Percentiles rank a stretch among this genome's conserved stretches.
These are phyloP conservation scores for Neurospora sp. DNA, from an alignment of 495 filamentous ascomycete species.

Conservation along the genomic window DNA sequence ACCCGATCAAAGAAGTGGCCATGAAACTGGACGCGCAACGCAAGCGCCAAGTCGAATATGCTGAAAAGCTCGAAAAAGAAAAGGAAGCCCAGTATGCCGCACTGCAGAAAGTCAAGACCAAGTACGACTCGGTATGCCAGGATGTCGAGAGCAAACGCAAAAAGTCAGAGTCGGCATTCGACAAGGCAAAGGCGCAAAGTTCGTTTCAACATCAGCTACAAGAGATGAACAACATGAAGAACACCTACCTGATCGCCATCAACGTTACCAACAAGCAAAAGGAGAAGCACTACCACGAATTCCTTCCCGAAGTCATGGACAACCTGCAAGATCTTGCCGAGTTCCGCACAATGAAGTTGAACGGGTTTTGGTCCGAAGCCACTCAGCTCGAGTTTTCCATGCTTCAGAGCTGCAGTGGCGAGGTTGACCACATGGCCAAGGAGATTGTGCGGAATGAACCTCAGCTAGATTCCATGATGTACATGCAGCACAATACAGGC, in stretches of 20 bases:
- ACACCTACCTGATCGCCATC: conserved; percentile 89
- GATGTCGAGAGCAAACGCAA: conserved; percentile 91
- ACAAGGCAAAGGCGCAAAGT: conserved; percentile 79
- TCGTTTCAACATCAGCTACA: conserved; percentile 80
- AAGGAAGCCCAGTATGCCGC: conserved; percentile 75
- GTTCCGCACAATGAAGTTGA: conserved; percentile 71
- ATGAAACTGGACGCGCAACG: conserved; percentile 81
- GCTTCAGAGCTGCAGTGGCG: conserved; percentile 59
- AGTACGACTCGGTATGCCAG: conserved; percentile 86
- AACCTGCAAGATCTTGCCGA: conserved; percentile 86
- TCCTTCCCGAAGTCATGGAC: conserved; percentile 87
- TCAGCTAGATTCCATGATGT: conserved; percentile 91
- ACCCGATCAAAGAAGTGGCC: conserved; percentile 65
- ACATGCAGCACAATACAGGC: conserved; percentile 78
- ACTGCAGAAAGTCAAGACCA: conserved; percentile 79
- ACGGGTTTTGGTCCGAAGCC: conserved; percentile 73
- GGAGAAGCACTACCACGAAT: conserved; percentile 93
- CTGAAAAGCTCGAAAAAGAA: conserved; percentile 79
- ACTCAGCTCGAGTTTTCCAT: conserved; percentile 66
- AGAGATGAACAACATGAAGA: conserved; percentile 98
- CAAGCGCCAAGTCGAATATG: conserved; percentile 83
- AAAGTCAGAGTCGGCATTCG: conserved; percentile 83
- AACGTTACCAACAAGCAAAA: conserved; percentile 95
- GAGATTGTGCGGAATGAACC: conserved; percentile 89
- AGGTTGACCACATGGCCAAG: conserved; percentile 56